Evolutionary conservation across 1,284 basidiomycete genomes (phyloP), one percentile per base, ranked within the genome.

Genomic region (Tremellales sp.): DNA sequence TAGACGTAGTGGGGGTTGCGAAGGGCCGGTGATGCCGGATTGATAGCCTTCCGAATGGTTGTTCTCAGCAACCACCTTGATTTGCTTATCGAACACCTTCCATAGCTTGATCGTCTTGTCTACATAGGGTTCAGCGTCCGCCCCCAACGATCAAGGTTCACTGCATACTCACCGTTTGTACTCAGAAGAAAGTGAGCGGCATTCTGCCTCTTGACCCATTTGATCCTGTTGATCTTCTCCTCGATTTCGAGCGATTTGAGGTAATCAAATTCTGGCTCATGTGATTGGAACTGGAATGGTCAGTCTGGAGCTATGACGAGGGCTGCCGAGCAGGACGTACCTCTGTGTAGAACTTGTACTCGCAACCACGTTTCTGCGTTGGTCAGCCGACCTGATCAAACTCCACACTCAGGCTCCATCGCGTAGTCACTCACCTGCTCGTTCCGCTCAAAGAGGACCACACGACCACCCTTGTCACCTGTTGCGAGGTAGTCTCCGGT

Each of bases 181-280:
- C 92, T 96, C 52, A 99, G 77, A 51, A 99, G 77, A 76, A 99
- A 97, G 75, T 99, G 96, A 41, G 96, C 92, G 26, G 88, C 82
- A 68, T 98, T 98, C 77, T 97, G 93, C 58, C 96, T 84, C 78
- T 86, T 92, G 81, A 93, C 97, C 96, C 96, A 98, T 74, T 93
- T 90, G 81, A 98, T 99, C 82, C 97, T 90, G 81, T 98, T 98
- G 81, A 98, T 98, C 85, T 99, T 98, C 80, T 98, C 96, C 77
- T 99, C 96, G 74, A 99, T 99, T 81, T 98, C 96, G 61, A 98
- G 81, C 26, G 91, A 96, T 80, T 99, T 99, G 73, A 99, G 85
- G 75, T 99, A 99, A 80, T 99, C 96, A 75, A 99, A 99, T 75
- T 99, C 96, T 52, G 96, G 96, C 75, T 99, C 96, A 75, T 99